A percentile compares a stretch with the other conserved stretches of the same genome.
phyloP scores from a whole-genome alignment of 805 yeast genomes.

The Yamadazyma akitaensis region DNA sequence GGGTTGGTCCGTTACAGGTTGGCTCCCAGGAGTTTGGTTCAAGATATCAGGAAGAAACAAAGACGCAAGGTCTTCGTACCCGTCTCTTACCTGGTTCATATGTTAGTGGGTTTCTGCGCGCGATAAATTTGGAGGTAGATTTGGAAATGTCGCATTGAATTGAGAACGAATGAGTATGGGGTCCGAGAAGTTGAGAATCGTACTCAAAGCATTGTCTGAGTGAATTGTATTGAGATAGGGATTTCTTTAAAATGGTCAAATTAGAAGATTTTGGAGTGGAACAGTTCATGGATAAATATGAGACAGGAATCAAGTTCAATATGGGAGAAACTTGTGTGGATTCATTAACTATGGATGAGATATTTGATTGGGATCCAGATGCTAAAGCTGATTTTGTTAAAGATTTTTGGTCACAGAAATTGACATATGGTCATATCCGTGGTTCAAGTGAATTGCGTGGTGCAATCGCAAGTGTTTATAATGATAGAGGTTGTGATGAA shows the following conservation, averaged over 20 bases:
- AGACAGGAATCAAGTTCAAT: constrained; percentile 36
- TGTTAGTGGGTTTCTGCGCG: neutral
- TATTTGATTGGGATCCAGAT: constrained; percentile 23
- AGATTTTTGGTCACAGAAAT: constrained; percentile 21
- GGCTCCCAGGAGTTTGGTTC: constrained; percentile 13
- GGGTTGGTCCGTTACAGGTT: neutral
- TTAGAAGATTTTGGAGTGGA: constrained; percentile 50
- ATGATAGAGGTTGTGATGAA: constrained; percentile 20
- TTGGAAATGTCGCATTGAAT: neutral
- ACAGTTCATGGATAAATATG: constrained; percentile 52
- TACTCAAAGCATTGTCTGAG: no score
- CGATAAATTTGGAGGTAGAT: neutral
- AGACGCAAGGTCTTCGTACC: constrained; percentile 40
- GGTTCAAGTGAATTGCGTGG: constrained; percentile 42
- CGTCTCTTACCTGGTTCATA: constrained; percentile 15
- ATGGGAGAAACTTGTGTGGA: constrained; percentile 53
- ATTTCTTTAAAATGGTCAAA: constrained; percentile 3
- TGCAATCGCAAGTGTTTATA: constrained; percentile 35
- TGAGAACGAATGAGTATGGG: no score
- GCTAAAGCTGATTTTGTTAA: neutral
- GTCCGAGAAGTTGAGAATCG: no score
- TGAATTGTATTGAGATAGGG: no score
- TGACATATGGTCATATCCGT: constrained; percentile 45
- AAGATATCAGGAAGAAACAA: constrained; percentile 40
- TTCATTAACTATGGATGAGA: constrained; percentile 40